A percentile compares a stretch with the other conserved stretches of the same genome.
phyloP scores from a whole-genome alignment of 2,329 filamentous ascomycete species.

The Lomentospora prolificans region DNA sequence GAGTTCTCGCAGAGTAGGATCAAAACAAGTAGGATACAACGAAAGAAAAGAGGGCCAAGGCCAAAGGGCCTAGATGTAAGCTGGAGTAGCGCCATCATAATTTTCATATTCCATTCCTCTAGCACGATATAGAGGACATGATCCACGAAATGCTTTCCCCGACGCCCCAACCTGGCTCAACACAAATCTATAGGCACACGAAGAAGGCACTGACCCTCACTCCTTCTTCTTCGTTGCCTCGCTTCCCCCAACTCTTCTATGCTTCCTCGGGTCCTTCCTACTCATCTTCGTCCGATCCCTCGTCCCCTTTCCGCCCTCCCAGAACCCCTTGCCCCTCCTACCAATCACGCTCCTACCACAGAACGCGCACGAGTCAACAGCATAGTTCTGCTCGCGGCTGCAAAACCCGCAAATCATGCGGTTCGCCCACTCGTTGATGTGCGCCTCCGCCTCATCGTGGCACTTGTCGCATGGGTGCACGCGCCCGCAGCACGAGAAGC shows the following conservation, averaged over 20 bases:
- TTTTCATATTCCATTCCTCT: too few relatives aligned
- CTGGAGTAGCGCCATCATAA: too few relatives aligned
- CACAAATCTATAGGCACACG: background rate
- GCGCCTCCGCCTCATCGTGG: constrained; percentile 62
- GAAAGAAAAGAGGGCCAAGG: too few relatives aligned
- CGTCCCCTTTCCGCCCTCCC: constrained; percentile 82
- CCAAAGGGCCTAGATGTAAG: too few relatives aligned
- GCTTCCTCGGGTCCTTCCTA: constrained; percentile 66
- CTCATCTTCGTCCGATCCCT: constrained; percentile 62
- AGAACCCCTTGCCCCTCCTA: constrained; percentile 59
- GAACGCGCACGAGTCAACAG: constrained; percentile 63
- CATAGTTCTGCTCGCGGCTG: constrained; percentile 71
- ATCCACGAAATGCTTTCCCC: too few relatives aligned
- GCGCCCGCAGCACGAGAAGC: constrained; percentile 51
- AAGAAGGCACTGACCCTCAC: background rate
- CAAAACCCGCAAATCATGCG: constrained; percentile 77
- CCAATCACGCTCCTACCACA: constrained; percentile 64
- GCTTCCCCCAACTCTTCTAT: constrained; percentile 46
- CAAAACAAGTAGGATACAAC: too few relatives aligned
- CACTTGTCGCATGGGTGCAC: constrained; percentile 60
- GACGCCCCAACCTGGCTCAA: too few relatives aligned
- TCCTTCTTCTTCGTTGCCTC: constrained; percentile 24
- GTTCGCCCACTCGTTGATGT: constrained; percentile 72
- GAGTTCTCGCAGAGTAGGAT: too few relatives aligned
- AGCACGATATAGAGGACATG: too few relatives aligned